phyloP scores from a whole-genome alignment of 139 green algal genomes.

The Chlorella sp. region DNA sequence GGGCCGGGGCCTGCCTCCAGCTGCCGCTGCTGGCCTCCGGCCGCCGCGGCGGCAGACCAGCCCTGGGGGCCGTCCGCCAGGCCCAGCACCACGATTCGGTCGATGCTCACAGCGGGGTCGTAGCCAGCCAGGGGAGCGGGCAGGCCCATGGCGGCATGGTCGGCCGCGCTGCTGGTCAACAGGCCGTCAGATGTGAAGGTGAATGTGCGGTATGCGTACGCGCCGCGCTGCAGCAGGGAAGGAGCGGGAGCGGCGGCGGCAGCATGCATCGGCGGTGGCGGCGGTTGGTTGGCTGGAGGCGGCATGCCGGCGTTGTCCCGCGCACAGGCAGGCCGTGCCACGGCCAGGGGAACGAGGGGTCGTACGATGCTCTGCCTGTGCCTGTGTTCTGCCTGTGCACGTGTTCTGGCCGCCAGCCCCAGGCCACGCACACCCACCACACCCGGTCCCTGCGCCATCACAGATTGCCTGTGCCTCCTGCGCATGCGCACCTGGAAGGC shows the following conservation, averaged over 20 bases:
- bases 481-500: conserved; percentile 78
- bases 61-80: conserved; percentile 18
- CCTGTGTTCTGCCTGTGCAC: too few relatives aligned
- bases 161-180: conserved; percentile 35
- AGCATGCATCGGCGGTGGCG: too few relatives aligned
- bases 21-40: not conserved
- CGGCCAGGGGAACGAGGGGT: not conserved
- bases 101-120: conserved; percentile 29
- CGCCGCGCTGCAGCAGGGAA: conserved; percentile 7
- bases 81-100: conserved; percentile 61
- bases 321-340: not conserved
- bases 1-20: conserved; percentile 43
- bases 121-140: conserved; percentile 6
- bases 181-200: conserved; percentile 29
- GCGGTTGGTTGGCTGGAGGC: too few relatives aligned
- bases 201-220: conserved; percentile 54
- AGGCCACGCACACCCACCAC: not conserved
- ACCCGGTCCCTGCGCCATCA: not conserved
- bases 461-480: conserved; percentile 37
- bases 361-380: not conserved
- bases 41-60: conserved; percentile 28
- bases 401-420: not conserved
- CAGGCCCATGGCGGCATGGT: conserved; percentile 3
- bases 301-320: not conserved
- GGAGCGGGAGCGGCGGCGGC: not conserved